Conservation (phyloP, 768 basidiomycete species). For the Aureoboletus auriporus region DNA sequence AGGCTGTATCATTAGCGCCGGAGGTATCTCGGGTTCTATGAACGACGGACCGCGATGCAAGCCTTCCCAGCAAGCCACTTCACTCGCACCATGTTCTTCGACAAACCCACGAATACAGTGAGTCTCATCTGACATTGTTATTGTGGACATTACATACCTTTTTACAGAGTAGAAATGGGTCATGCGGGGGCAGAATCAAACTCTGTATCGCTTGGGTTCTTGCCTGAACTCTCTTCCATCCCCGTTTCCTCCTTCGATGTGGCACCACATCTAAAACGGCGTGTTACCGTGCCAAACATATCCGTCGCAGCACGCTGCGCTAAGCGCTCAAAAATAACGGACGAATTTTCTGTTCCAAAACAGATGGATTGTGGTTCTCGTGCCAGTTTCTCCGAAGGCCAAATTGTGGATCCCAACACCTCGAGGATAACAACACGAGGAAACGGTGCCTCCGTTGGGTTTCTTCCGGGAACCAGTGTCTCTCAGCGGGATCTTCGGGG, state of each 20-base stretch:
- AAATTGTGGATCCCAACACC: not conserved
- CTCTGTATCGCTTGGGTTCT: not conserved
- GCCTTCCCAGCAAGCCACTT: not conserved
- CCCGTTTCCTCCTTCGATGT: slow-evolving; percentile 9
- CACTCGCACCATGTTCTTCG: not conserved
- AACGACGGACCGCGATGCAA: slow-evolving; percentile 2
- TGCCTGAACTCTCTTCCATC: slow-evolving; percentile 2
- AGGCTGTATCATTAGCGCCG: not conserved
- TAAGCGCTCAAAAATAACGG: slow-evolving; percentile 8
- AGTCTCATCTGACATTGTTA: not conserved
- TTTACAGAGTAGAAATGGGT: slow-evolving; percentile 1
- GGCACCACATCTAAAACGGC: not conserved
- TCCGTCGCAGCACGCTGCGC: not conserved
- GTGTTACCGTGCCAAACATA: not conserved
- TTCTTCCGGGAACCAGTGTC: not conserved
- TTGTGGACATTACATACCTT: not conserved
- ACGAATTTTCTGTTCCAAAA: not conserved
- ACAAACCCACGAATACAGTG: slow-evolving; percentile 5
- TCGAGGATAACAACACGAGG: slow-evolving; percentile 3
- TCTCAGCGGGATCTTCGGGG: not conserved
- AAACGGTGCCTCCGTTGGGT: not conserved
- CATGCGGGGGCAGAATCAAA: not conserved
- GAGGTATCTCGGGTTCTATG: not conserved
- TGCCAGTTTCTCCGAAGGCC: not conserved
- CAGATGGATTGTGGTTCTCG: not conserved